A percentile compares a stretch with the other conserved stretches of the same genome.
phyloP scores from a whole-genome alignment of 2,329 filamentous ascomycete species.

The Fusarium goolgardi region DNA sequence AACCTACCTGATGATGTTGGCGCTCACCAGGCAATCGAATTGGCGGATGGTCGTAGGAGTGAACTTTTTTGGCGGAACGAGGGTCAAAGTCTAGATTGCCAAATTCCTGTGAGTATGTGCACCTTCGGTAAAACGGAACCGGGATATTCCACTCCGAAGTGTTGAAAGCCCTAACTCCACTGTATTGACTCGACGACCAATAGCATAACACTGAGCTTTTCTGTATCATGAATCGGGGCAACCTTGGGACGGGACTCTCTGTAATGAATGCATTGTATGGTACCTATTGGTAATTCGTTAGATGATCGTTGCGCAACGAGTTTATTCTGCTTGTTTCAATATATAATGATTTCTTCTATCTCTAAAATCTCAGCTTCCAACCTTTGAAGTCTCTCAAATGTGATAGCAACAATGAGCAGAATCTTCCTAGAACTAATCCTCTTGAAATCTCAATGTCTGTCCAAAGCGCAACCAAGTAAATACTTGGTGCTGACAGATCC shows the following conservation, averaged over 20 bases:
- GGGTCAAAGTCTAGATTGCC: constrained; percentile 50
- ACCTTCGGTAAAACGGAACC: constrained; percentile 48
- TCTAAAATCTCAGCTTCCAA: neutral
- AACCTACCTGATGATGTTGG: constrained; percentile 62
- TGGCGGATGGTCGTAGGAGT: constrained; percentile 54
- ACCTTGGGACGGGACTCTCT: neutral
- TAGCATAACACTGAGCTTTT: constrained; percentile 21
- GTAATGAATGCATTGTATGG: neutral
- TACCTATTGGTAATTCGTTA: neutral
- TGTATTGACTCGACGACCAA: neutral
- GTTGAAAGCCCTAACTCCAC: constrained; percentile 26
- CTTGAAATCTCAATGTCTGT: constrained; percentile 18
- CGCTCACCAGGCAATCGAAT: constrained; percentile 63
- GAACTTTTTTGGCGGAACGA: constrained; percentile 53
- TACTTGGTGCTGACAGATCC: constrained; percentile 17
- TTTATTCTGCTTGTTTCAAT: neutral
- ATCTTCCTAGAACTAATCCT: constrained; percentile 5
- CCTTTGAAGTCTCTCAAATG: neutral
- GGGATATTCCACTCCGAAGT: constrained; percentile 38
- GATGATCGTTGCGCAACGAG: neutral
- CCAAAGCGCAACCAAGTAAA: constrained; percentile 7
- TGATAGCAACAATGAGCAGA: constrained; percentile 27
- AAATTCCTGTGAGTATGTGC: constrained; percentile 54
- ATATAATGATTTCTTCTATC: neutral
- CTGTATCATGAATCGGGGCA: neutral